Evolutionary conservation across 2,329 filamentous ascomycete genomes (phyloP), one percentile per base, ranked within the genome.

Genomic region (Ascochyta clinopodiicola): DNA sequence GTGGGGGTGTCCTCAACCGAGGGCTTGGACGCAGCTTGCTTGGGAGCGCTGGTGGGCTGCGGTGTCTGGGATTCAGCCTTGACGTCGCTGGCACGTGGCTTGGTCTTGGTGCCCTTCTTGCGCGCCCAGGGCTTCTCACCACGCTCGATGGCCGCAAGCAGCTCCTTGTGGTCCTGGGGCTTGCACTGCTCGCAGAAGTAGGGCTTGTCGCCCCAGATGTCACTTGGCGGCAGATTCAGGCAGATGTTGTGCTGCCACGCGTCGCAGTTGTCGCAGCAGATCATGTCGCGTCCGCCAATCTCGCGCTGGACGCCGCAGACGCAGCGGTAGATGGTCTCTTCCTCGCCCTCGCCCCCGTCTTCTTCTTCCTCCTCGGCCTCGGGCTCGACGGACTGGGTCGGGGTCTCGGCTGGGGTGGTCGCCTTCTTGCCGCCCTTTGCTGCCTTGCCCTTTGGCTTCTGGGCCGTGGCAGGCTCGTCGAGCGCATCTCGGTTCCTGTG

Each of bases 171-270:
- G 60, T 93, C 87, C 51, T 92, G 84, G 0, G 95, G 95, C 47
- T 85, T 84, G 79, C 95, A 98, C 76, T 88, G 81, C 77, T 99
- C 95, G 78, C 95, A 99, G 77, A 89, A 96, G 79, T 99, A 99
- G 21, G 64, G 65, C 55, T 63, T 69, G 49, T 63, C 59, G 24
- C 72, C 67, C 72, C 73, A 75, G 90, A 84, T 57, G 90, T 68
- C 62, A 29, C 88, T 86, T 66, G 90, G 92, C 42, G 88, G 86
- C 68, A 97, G 86, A 48, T 91, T 92, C 81, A 99, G 91, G 74
- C 95, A 99, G 61, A 96, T 88, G 70, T 97, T 97, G 77, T 99
- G 95, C 77, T 99, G 95, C 95, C 95, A 99, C 37, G 89, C 94
- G 44, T 86, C 87, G 77, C 95, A 99, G 42, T 85, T 86, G 76